Evolutionary conservation across 495 filamentous ascomycete species (phyloP).

Genomic region (Penicillium paradoxum): DNA sequence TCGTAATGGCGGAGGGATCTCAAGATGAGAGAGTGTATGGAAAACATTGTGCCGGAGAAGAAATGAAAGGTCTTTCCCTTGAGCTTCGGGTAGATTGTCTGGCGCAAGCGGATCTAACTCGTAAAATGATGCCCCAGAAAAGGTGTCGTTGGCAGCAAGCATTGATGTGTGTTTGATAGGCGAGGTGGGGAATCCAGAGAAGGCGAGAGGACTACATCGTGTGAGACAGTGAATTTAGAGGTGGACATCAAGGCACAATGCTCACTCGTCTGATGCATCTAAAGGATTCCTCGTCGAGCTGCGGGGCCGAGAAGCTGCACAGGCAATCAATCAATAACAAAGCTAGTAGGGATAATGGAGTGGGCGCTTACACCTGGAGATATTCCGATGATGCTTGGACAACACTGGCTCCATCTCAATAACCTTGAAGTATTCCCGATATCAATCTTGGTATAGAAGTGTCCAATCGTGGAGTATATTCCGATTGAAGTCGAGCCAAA

Average conservation of each 20-base stretch:
- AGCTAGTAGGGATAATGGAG: background rate
- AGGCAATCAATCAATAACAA: slow-evolving; percentile 16
- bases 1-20: slow-evolving; percentile 61
- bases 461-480: background rate
- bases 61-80: slow-evolving; percentile 69
- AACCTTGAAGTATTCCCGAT: background rate
- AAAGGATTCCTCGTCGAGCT: slow-evolving; percentile 50
- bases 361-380: slow-evolving; percentile 34
- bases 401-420: slow-evolving; percentile 25
- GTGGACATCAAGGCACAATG: background rate
- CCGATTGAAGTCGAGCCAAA: background rate
- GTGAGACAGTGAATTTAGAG: slow-evolving; percentile 15
- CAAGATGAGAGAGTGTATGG: slow-evolving; percentile 65
- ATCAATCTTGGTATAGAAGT: background rate
- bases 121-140: slow-evolving; percentile 28
- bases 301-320: slow-evolving; percentile 43
- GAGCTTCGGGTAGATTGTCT: slow-evolving; percentile 31
- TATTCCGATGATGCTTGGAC: slow-evolving; percentile 31
- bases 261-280: slow-evolving; percentile 47
- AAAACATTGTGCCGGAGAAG: slow-evolving; percentile 74
- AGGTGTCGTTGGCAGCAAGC: slow-evolving; percentile 10
- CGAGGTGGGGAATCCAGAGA: slow-evolving; percentile 9
- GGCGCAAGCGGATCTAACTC: slow-evolving; percentile 32
- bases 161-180: slow-evolving; percentile 9
- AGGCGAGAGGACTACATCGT: slow-evolving; percentile 21